Conservation (phyloP, 345 rosid species). For the Sisymbrium altissimum region DNA sequence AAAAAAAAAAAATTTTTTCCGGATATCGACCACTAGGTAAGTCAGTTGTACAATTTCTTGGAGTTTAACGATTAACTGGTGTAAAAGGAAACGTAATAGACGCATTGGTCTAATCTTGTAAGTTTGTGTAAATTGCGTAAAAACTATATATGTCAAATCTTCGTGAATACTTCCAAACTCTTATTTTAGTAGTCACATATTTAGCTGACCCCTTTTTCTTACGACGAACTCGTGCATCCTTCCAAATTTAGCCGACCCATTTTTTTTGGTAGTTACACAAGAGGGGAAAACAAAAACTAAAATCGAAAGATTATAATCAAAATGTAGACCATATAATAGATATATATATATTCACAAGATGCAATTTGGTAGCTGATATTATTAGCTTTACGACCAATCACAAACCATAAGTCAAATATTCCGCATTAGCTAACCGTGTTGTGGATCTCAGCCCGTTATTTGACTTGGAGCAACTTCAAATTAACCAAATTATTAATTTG, state of each 20-base stretch:
- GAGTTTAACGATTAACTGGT: neutral
- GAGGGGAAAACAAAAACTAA: neutral
- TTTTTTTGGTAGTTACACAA: neutral
- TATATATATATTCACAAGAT: neutral
- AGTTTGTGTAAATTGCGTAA: slow-evolving; percentile 6
- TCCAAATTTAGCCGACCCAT: slow-evolving; percentile 13
- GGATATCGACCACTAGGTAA: neutral
- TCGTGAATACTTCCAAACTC: neutral
- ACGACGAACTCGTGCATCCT: neutral
- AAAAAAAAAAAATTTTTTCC: neutral
- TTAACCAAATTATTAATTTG: neutral
- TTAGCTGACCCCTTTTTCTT: too few species aligned
- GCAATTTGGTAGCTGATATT: neutral
- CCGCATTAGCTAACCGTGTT: slow-evolving; percentile 16
- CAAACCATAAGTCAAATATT: slow-evolving; percentile 19
- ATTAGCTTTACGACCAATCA: neutral
- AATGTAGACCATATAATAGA: neutral
- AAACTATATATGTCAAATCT: neutral
- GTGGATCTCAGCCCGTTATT: slow-evolving; percentile 29
- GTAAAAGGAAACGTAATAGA: neutral
- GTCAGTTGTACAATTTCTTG: neutral
- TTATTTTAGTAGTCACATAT: neutral
- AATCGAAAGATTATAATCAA: neutral
- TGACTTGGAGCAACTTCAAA: neutral
- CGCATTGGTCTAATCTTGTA: neutral